phyloP scores from a whole-genome alignment of 495 filamentous ascomycete genomes.

The Penicillium paxilli region DNA sequence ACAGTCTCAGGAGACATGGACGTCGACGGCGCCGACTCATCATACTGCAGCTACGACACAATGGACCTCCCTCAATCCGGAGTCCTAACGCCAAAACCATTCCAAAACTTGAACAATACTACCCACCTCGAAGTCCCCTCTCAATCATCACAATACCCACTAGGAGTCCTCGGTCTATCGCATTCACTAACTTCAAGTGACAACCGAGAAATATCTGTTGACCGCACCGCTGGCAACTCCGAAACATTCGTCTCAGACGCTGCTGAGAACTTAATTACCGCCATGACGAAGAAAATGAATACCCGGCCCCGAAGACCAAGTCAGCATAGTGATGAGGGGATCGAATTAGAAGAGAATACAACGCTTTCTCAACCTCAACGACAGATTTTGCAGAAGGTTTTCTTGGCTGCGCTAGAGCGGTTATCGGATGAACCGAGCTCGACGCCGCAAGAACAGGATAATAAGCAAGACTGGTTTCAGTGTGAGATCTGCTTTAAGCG shows the following conservation, averaged over 20 bases:
- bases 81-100: slow-evolving; percentile 1
- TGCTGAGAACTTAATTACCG: slow-evolving; percentile 36
- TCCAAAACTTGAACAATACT: slow-evolving; percentile 1
- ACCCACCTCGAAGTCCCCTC: background rate
- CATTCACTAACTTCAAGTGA: slow-evolving; percentile 2
- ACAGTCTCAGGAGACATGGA: slow-evolving; percentile 13
- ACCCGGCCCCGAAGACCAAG: slow-evolving; percentile 24
- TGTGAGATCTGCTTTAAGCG: slow-evolving; percentile 58
- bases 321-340: slow-evolving; percentile 28
- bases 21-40: background rate
- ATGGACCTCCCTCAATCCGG: slow-evolving; percentile 8
- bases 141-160: background rate
- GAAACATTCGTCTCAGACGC: slow-evolving; percentile 31
- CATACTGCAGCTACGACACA: background rate
- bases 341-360: slow-evolving; percentile 21
- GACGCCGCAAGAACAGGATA: too few species aligned
- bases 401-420: slow-evolving; percentile 32
- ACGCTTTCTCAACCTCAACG: slow-evolving; percentile 32
- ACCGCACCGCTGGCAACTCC: slow-evolving; percentile 14
- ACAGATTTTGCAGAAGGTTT: slow-evolving; percentile 37
- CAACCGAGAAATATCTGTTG: background rate
- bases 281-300: slow-evolving; percentile 41
- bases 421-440: slow-evolving; percentile 29
- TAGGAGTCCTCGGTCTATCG: background rate
- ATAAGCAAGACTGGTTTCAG: slow-evolving; percentile 40